phyloP scores from a whole-genome alignment of 1,284 basidiomycete species.

The Ganoderma boninense region DNA sequence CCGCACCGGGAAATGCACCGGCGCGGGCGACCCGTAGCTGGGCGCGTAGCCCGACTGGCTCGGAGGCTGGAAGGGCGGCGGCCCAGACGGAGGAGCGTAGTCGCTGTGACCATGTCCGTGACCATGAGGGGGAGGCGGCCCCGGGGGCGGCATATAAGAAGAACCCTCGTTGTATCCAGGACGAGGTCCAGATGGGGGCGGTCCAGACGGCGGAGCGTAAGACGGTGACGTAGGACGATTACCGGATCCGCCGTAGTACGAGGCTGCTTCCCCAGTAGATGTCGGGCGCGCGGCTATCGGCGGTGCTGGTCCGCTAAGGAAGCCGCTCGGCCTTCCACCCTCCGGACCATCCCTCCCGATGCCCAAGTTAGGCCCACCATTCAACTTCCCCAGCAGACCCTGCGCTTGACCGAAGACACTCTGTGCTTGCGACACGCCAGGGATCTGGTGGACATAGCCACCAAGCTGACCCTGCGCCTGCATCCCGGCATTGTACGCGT shows the following conservation, averaged over 20 bases:
- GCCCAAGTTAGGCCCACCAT: constrained; percentile 24
- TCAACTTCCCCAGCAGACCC: constrained; percentile 38
- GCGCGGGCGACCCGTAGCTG: constrained; percentile 30
- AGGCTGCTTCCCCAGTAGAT: constrained; percentile 25
- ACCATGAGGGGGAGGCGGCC: constrained; percentile 3
- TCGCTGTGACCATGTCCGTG: background rate
- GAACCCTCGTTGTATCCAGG: constrained; percentile 20
- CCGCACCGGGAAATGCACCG: constrained; percentile 26
- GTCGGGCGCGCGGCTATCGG: constrained; percentile 18
- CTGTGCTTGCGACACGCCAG: constrained; percentile 47
- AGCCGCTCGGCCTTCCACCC: constrained; percentile 12
- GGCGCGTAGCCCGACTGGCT: constrained; percentile 24
- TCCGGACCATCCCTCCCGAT: constrained; percentile 22
- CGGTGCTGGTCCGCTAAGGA: constrained; percentile 20
- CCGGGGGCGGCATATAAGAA: constrained; percentile 21
- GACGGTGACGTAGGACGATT: constrained; percentile 1
- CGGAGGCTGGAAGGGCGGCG: constrained; percentile 5
- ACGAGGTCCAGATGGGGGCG: constrained; percentile 20
- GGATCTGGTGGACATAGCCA: constrained; percentile 58
- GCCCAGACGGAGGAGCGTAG: constrained; percentile 18
- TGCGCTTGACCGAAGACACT: constrained; percentile 33
- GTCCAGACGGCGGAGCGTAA: constrained; percentile 19
- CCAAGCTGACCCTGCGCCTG: constrained; percentile 56
- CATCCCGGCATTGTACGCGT: constrained; percentile 55
- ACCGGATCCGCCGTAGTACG: constrained; percentile 23